Conservation (phyloP, 495 filamentous ascomycete genomes). For the Xylaria longipes region DNA sequence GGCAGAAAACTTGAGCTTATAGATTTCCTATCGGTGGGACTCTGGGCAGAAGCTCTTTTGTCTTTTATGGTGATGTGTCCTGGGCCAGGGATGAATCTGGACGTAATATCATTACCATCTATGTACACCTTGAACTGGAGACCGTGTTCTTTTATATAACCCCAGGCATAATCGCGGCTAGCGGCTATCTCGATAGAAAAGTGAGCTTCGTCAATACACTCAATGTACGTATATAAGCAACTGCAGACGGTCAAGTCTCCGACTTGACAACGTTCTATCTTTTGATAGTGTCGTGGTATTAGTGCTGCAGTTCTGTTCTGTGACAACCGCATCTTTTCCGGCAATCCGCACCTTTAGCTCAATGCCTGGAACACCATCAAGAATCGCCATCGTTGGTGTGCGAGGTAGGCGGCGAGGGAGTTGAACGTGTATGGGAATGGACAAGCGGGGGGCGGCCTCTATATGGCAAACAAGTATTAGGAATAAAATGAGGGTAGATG, state of each 20-base stretch:
- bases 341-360: constrained; percentile 36
- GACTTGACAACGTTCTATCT: constrained; percentile 3
- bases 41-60: background rate
- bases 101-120: constrained; percentile 18
- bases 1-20: constrained; percentile 31
- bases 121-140: background rate
- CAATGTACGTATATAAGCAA: constrained; percentile 49
- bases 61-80: background rate
- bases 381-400: constrained; percentile 41
- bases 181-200: constrained; percentile 32
- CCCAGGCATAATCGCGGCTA: constrained; percentile 24
- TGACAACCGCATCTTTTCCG: constrained; percentile 31
- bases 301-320: too few relatives aligned
- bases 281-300: constrained; percentile 39
- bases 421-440: background rate
- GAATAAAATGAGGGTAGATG: background rate
- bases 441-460: background rate
- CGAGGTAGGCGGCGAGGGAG: background rate
- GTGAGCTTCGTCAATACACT: constrained; percentile 37
- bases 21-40: constrained; percentile 18
- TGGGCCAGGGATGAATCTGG: background rate
- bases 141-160: background rate
- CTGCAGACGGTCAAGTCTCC: too few relatives aligned
- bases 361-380: constrained; percentile 39
- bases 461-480: background rate